phyloP scores from a whole-genome alignment of 306 rosid genomes.

The Castanospermum australe region DNA sequence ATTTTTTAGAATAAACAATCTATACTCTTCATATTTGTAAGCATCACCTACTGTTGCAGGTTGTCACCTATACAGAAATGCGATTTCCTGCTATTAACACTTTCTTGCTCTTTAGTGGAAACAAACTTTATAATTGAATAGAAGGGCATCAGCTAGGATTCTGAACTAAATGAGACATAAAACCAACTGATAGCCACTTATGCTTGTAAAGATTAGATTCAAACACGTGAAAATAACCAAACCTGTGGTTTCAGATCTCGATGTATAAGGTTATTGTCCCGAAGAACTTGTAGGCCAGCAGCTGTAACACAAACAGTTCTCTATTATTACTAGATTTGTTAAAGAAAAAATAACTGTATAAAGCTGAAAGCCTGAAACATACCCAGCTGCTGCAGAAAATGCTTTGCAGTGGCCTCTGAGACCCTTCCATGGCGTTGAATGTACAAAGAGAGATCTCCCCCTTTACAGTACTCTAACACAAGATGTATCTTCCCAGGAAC shows the following conservation, averaged over 20 bases:
- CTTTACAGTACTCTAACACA: conserved; percentile 92
- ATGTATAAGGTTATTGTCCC: conserved; percentile 88
- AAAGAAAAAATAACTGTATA: conserved; percentile 3
- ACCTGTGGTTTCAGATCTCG: conserved; percentile 99
- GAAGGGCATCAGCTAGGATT: conserved; percentile 7
- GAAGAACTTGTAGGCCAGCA: conserved; percentile 91
- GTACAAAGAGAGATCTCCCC: conserved; percentile 91
- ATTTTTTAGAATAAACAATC: conserved; percentile 24
- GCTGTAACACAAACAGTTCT: conserved; percentile 57
- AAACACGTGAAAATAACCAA: conserved; percentile 22
- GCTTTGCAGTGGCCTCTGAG: conserved; percentile 80
- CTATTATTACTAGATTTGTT: conserved; percentile 21
- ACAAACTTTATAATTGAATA: not conserved
- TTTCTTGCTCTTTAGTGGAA: not conserved
- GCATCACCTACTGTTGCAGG: not conserved
- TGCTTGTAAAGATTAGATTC: not conserved
- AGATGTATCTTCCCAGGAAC: conserved; percentile 95
- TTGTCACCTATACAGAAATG: not conserved
- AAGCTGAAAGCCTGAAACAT: conserved; percentile 33
- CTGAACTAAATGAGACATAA: conserved; percentile 2
- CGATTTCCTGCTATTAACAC: not conserved
- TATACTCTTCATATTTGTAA: not conserved
- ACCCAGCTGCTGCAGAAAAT: conserved; percentile 98
- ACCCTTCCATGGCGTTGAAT: conserved; percentile 87
- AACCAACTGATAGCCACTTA: not conserved